A percentile compares a stretch with the other conserved stretches of the same genome.
phyloP scores from a whole-genome alignment of 2,329 filamentous ascomycete species.

The Hypocrella siamensis region DNA sequence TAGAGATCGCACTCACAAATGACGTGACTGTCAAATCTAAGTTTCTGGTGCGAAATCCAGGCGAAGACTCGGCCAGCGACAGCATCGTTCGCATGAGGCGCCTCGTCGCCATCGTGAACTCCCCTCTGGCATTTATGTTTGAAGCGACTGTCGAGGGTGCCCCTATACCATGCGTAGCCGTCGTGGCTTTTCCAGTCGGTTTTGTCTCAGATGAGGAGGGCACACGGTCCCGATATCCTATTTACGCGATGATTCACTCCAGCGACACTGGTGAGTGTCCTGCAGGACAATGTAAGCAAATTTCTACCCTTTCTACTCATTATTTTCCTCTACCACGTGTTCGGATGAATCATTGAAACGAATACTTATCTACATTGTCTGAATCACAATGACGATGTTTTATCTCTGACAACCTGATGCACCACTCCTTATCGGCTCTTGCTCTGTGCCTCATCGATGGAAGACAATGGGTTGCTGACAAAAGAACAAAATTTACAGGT shows the following conservation, averaged over 20 bases:
- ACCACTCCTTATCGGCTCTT: slow-evolving; percentile 6
- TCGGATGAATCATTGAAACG: slow-evolving; percentile 66
- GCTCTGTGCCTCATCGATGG: slow-evolving; percentile 1
- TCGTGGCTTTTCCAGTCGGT: slow-evolving; percentile 48
- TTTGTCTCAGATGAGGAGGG: slow-evolving; percentile 21
- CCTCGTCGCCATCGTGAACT: slow-evolving; percentile 54
- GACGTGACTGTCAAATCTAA: slow-evolving; percentile 40
- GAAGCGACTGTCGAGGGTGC: slow-evolving; percentile 56
- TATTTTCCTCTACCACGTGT: slow-evolving; percentile 22
- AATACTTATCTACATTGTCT: slow-evolving; percentile 99
- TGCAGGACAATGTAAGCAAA: slow-evolving; percentile 67
- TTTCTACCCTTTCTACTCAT: slow-evolving; percentile 5
- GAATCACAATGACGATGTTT: slow-evolving; percentile 72
- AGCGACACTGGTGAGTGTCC: slow-evolving; percentile 91
- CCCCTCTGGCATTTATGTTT: slow-evolving; percentile 51
- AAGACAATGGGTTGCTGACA: slow-evolving; percentile 15
- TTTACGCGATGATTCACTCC: slow-evolving; percentile 59
- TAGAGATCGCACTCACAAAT: slow-evolving; percentile 38
- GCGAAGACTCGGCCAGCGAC: slow-evolving; percentile 11
- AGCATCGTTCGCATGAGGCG: slow-evolving; percentile 30
- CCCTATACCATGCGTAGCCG: slow-evolving; percentile 57
- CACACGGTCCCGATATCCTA: slow-evolving; percentile 24
- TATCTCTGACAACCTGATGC: slow-evolving; percentile 82
- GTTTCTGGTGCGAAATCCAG: slow-evolving; percentile 31
- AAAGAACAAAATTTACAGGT: slow-evolving; percentile 11